A percentile compares a stretch with the other conserved stretches of the same genome.
Conservation (phyloP, 129 eudicot genomes). For the Flaveria trinervia region DNA sequence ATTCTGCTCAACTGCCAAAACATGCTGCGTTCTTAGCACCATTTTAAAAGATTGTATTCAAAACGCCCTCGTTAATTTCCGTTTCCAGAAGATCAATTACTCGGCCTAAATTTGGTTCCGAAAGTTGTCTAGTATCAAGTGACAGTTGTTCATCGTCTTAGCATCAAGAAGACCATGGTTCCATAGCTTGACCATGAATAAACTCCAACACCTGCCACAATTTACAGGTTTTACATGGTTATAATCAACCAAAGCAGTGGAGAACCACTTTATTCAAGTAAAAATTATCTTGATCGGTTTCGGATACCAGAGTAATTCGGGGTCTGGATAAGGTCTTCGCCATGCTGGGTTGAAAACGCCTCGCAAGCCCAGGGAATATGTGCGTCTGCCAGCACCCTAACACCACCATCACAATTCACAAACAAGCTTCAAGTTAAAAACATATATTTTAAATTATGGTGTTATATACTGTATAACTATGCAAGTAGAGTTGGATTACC, state of each 20-base stretch:
- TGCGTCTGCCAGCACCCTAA: slow-evolving; percentile 88
- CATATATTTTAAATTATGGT: neutral
- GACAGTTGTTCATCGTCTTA: slow-evolving; percentile 66
- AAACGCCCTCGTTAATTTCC: neutral
- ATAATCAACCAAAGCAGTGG: neutral
- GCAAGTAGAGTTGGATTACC: slow-evolving; percentile 35
- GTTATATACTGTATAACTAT: neutral
- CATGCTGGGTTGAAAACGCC: slow-evolving; percentile 74
- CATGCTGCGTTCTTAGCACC: neutral
- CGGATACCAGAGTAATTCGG: slow-evolving; percentile 67
- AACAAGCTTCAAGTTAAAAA: neutral
- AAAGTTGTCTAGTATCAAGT: slow-evolving; percentile 42
- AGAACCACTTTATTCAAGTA: neutral
- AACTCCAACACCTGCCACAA: slow-evolving; percentile 80
- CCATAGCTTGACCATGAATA: slow-evolving; percentile 80
- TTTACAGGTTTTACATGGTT: slow-evolving; percentile 6
- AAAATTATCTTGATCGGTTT: neutral
- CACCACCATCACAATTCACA: slow-evolving; percentile 8
- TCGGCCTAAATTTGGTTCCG: neutral
- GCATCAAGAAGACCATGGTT: slow-evolving; percentile 88
- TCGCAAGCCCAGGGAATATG: slow-evolving; percentile 96
- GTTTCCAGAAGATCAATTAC: neutral
- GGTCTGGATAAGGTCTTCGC: slow-evolving; percentile 47
- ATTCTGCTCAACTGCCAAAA: neutral
- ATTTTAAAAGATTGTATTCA: neutral